Evolutionary conservation across 306 rosid species (phyloP).

Genomic region (Malus sieversii): DNA sequence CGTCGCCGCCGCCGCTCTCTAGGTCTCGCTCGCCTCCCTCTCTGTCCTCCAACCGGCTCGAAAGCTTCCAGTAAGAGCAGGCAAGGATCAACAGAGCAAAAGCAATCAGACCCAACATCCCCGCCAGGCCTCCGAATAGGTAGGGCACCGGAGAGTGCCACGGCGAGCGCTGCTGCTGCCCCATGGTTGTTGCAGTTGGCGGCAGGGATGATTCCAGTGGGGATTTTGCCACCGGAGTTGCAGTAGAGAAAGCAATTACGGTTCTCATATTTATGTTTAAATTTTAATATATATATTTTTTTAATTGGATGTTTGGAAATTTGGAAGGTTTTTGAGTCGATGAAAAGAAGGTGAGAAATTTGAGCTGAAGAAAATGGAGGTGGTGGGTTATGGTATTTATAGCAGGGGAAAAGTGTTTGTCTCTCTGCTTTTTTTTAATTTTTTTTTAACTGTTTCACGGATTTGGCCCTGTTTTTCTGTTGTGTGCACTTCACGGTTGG

Average conservation of each 20-base stretch:
- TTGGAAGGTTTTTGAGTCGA: background rate
- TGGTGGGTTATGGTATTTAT: constrained; percentile 37
- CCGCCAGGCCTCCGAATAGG: constrained; percentile 80
- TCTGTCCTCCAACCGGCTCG: constrained; percentile 14
- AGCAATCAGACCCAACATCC: constrained; percentile 74
- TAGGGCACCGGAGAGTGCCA: constrained; percentile 97
- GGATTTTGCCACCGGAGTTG: background rate
- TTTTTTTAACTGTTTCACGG: constrained; percentile 33
- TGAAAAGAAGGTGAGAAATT: constrained; percentile 10
- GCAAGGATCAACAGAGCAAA: constrained; percentile 74
- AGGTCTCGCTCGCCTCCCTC: constrained; percentile 26
- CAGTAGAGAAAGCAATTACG: constrained; percentile 3
- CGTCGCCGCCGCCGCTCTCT: constrained; percentile 28
- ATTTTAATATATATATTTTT: no score
- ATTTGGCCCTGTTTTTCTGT: constrained; percentile 23
- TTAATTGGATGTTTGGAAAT: background rate
- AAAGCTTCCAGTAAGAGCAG: constrained; percentile 67
- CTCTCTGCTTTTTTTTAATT: background rate
- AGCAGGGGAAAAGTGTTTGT: constrained; percentile 1
- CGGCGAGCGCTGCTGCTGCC: constrained; percentile 25
- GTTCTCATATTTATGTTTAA: constrained; percentile 35
- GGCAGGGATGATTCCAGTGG: background rate
- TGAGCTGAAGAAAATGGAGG: constrained; percentile 20
- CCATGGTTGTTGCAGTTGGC: constrained; percentile 6
- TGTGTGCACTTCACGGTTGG: background rate